Base-by-base conservation (phyloP, 495 filamentous ascomycete genomes). In the Amorphotheca resinae region DNA sequence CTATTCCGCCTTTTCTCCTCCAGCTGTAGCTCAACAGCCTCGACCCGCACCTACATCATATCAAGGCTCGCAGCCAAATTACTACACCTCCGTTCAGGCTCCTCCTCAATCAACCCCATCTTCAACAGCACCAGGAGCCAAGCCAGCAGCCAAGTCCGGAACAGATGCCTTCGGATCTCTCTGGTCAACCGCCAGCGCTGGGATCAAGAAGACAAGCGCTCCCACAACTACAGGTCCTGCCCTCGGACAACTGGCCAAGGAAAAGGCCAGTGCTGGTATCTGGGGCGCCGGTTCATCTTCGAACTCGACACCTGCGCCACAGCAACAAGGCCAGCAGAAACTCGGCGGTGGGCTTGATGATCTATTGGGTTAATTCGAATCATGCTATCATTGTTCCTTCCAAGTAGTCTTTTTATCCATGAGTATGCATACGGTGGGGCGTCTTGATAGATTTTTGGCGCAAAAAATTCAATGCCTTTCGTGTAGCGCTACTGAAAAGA, bases 221-320 rank as follows among this genome's bases (percentile, higher is more conserved):
- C 64, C 68, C 9, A 65, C 64, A 3, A n/a, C n/a, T n/a, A 60
- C 72, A 1, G 76, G 70, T 45, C 83, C 82, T 48, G 82, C 85
- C 6, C 75, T 98, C 49, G 87, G 86, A 16, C 84, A 88, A 57
- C 82, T 98, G 66, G 89, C 87, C 33, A 94, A 94, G 67, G 84
- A 95, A 60, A 95, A 94, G 67, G 85, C 86, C 30, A 87, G 78
- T 58, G 85, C 86, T 1, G 87, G 88, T 1, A 84, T 98, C 52
- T 98, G 93, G 87, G 91, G 91, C 8, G 71, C 80, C 5, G 67
- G 73, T 3, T 65, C 76, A 25, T 52, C 69, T 32, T 52, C 68
- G 2, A 60, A 63, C 5, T 54, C 68, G 21, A 30, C 59, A 36
- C 54, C 67, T 21, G 26, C 59, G 35, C 44, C 57, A 41, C 59